Percentiles rank a stretch among this genome's conserved stretches.
These are phyloP conservation scores for Sutorius eximius DNA, from an alignment of 1,284 basidiomycete species.

Conservation along the genomic window DNA sequence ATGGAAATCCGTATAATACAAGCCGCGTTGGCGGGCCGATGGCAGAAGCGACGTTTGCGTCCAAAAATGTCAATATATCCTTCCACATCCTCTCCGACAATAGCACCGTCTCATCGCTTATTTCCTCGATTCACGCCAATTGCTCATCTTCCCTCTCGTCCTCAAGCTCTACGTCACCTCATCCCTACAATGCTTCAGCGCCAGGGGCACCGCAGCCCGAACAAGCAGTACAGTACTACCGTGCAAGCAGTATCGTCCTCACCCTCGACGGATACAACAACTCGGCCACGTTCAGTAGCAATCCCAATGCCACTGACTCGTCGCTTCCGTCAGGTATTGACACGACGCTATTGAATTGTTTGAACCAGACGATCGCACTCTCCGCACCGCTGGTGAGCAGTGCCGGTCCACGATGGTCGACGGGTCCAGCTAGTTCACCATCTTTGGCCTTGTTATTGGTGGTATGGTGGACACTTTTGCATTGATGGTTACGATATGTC, in stretches of 20 bases:
- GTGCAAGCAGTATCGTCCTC: constrained; percentile 39
- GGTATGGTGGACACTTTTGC: constrained; percentile 15
- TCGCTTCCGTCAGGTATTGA: constrained; percentile 43
- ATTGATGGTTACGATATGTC: neutral
- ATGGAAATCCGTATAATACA: constrained; percentile 51
- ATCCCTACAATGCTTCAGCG: constrained; percentile 19
- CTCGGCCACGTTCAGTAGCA: constrained; percentile 29
- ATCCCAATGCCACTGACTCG: constrained; percentile 30
- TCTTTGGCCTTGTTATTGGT: constrained; percentile 19
- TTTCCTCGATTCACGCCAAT: constrained; percentile 44
- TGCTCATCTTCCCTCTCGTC: constrained; percentile 41
- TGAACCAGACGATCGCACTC: constrained; percentile 46
- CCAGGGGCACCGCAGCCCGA: constrained; percentile 28
- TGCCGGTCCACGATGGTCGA: constrained; percentile 8
- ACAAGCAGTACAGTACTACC: constrained; percentile 43
- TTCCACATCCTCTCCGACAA: constrained; percentile 63
- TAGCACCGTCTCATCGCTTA: constrained; percentile 50
- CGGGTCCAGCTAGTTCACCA: neutral
- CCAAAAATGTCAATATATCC: constrained; percentile 36
- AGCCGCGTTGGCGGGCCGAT: constrained; percentile 61
- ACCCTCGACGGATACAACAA: constrained; percentile 49
- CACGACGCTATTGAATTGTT: constrained; percentile 39
- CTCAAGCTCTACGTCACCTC: constrained; percentile 23
- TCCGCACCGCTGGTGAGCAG: constrained; percentile 38
- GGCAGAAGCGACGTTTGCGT: constrained; percentile 50